Percentiles rank a stretch among this genome's conserved stretches.
These are phyloP conservation scores for Candida ipomoeae DNA, from an alignment of 805 yeast genomes.

Conservation along the genomic window DNA sequence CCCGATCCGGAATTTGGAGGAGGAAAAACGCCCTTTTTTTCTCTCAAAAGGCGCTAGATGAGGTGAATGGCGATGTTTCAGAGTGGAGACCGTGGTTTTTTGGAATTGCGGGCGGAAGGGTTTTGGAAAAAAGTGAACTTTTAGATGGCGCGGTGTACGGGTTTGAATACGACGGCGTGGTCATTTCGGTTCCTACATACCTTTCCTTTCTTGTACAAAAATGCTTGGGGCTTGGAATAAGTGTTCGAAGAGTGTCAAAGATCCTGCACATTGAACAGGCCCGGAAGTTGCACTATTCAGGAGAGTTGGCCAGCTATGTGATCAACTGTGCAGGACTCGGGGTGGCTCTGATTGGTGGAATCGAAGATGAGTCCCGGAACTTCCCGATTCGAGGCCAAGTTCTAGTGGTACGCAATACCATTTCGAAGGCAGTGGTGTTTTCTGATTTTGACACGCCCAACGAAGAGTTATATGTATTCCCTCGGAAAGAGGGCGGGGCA, in stretches of 20 bases:
- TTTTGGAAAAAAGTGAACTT: constrained; percentile 32
- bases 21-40: constrained; percentile 12
- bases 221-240: constrained; percentile 45
- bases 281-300: constrained; percentile 13
- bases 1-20: constrained; percentile 42
- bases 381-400: constrained; percentile 62
- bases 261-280: constrained; percentile 49
- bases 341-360: constrained; percentile 44
- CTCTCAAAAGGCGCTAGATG: constrained; percentile 12
- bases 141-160: constrained; percentile 44
- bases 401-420: constrained; percentile 45
- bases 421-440: constrained; percentile 28
- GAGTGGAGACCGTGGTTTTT: constrained; percentile 44
- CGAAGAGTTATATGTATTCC: constrained; percentile 58
- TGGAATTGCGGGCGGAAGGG: constrained; percentile 35
- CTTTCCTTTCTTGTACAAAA: constrained; percentile 48
- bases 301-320: constrained; percentile 41
- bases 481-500: constrained; percentile 61
- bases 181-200: constrained; percentile 57
- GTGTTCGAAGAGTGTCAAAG: constrained; percentile 37
- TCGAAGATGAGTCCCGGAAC: constrained; percentile 36
- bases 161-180: constrained; percentile 47
- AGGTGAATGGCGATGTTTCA: constrained; percentile 5
- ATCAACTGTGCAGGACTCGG: constrained; percentile 57
- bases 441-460: constrained; percentile 28